A percentile compares a stretch with the other conserved stretches of the same genome.
Evolutionary conservation across 306 rosid species (phyloP).

Genomic region (barrel medic (Medicago truncatula)): DNA sequence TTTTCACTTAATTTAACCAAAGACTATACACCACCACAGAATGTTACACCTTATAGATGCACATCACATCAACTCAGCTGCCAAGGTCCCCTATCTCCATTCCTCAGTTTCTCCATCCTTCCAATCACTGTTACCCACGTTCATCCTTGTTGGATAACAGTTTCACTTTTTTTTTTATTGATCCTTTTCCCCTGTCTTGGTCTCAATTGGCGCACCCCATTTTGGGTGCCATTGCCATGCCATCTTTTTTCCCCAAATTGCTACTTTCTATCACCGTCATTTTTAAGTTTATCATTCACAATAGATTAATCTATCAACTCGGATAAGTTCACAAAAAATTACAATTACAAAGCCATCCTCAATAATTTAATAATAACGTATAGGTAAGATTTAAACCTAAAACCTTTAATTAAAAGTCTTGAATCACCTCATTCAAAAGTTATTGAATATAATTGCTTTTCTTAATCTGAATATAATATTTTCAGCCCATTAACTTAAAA

Average conservation of each 20-base stretch:
- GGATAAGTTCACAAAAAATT: too few relatives aligned
- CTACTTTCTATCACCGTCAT: background rate
- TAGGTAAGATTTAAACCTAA: too few relatives aligned
- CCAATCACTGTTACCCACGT: conserved; percentile 53
- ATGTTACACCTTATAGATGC: conserved; percentile 47
- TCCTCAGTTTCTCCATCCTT: conserved; percentile 32
- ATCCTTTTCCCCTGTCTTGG: conserved; percentile 12
- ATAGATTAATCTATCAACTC: too few relatives aligned
- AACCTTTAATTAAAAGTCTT: too few relatives aligned
- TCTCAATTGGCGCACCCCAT: conserved; percentile 41
- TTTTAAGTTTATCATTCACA: too few relatives aligned
- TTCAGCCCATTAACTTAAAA: too few relatives aligned
- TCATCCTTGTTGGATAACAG: conserved; percentile 32
- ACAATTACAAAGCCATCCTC: too few relatives aligned
- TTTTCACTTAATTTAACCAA: background rate
- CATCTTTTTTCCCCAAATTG: conserved; percentile 18
- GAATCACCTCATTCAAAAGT: too few relatives aligned
- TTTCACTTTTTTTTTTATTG: background rate
- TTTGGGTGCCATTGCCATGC: conserved; percentile 38
- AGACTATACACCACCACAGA: conserved; percentile 35
- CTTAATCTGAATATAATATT: too few relatives aligned
- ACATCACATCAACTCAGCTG: conserved; percentile 39
- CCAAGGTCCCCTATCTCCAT: conserved; percentile 34
- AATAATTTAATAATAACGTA: too few relatives aligned
- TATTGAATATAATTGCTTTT: too few relatives aligned